phyloP scores from a whole-genome alignment of 2,329 filamentous ascomycete genomes.

The Diplodia sapinea region DNA sequence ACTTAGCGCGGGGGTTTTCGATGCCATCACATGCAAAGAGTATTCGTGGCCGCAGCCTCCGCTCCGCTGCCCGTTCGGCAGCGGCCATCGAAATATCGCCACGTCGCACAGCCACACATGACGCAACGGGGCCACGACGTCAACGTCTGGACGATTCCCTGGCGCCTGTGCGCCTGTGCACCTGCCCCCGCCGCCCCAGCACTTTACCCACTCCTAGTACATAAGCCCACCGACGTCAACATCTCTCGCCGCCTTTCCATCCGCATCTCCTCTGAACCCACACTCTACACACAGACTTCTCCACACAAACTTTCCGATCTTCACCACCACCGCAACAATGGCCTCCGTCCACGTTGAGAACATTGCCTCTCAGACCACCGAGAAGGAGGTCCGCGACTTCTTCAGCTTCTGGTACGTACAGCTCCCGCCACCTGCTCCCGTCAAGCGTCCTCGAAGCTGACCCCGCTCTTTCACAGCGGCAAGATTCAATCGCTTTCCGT shows the following conservation, averaged over 20 bases:
- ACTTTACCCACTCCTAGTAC: constrained; percentile 17
- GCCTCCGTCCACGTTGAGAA: constrained; percentile 86
- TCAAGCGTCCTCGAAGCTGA: constrained; percentile 34
- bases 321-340: constrained; percentile 46
- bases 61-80: background rate
- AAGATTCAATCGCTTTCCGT: constrained; percentile 88
- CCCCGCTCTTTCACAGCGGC: constrained; percentile 62
- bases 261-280: background rate
- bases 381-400: constrained; percentile 94
- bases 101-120: constrained; percentile 24
- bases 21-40: constrained; percentile 5
- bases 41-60: constrained; percentile 14
- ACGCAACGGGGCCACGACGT: constrained; percentile 19
- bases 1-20: too few species aligned
- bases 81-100: constrained; percentile 6
- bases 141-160: constrained; percentile 24
- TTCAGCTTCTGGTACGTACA: constrained; percentile 88
- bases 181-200: constrained; percentile 13
- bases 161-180: constrained; percentile 23
- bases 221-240: constrained; percentile 27
- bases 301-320: constrained; percentile 9
- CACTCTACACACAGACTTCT: background rate
- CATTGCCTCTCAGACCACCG: constrained; percentile 79
- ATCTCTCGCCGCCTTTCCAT: constrained; percentile 5
- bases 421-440: background rate